Evolutionary conservation across 257 asterid species (phyloP), one percentile per base, ranked within the genome.

Genomic region (Nicotiana paniculata): DNA sequence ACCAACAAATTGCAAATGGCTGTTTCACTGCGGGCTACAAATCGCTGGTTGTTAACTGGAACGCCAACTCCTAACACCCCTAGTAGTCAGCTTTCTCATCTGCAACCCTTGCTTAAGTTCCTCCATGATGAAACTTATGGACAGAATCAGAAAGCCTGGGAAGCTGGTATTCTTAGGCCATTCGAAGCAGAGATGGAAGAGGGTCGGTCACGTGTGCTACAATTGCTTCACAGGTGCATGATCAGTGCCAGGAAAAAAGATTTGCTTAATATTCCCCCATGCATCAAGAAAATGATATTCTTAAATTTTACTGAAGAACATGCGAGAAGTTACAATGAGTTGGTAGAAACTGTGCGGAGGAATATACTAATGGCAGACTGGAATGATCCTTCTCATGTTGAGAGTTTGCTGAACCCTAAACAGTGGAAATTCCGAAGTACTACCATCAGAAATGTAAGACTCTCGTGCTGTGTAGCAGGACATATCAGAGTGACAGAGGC

Each of bases 41-140:
- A 89, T 84, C 99, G 98, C 87, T 96, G 99, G 99, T 87, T 96
- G 87, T 88, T 96, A 91, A 96, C 99, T 28, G 99, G 98, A 57
- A 96, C 98, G 37, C 99, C 99, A 10, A 92, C 99, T 86, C 97
- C 99, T 32, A 94, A 92, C 91, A 96, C 95, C 84, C 99, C 99
- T 65, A 94, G 87, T 87, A 94, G 98, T 82, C 99, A 94, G 90
- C 89, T 96, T 39, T 92, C 97, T 79, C 90, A 88, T 90, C 95
- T 96, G 81, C 97, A 96, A 80, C 97, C 98, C 26, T 82, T 96
- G 93, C 95, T 96, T 63, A 93, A 90, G 88, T 96, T 93, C 86
- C 99, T 96, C 83, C 93, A 91, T 79, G 99, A 96, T 88, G 98
- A 94, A 89, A 87, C 91, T 63, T 96, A 92, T 84, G 98, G 99